Base-by-base conservation (phyloP, 1,284 basidiomycete species). In the Schizopora paradoxa region DNA sequence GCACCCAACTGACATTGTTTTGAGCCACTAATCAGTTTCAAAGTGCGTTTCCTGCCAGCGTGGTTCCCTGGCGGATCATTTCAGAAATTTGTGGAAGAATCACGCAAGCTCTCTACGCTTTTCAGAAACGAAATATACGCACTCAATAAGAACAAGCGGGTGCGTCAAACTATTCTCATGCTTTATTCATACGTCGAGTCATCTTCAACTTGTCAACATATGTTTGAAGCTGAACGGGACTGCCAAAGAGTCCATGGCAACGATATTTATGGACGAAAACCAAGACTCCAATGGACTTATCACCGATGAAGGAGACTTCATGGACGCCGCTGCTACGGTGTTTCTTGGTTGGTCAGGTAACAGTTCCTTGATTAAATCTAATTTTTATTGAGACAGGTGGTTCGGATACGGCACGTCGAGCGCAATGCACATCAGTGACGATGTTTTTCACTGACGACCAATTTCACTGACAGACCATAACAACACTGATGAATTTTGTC, bases 51-150 rank as follows among this genome's bases (percentile, higher is more conserved):
- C 36, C 18, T 53, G 16, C 54, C 55, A 4, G 29, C 23, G 27
- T 56, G 55, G 55, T 41, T 56, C 28, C 54, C 54, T 3, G 53
- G 53, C 19, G 42, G 45, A 13, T 13, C 34, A 6, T 54, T 54
- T 36, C 48, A 52, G 18, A 41, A 35, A 11, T 14, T 42, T 8
- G 45, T 42, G 10, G 40, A 44, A 29, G 22, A 16, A 14, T 36
- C 37, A 2, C 36, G 36, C 11, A 11, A 18, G 18, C 33, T 48
- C 14, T 39, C 41, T n/a, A n/a, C n/a, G n/a, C n/a, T n/a, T n/a
- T n/a, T n/a, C n/a, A n/a, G n/a, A n/a, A n/a, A n/a, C n/a, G n/a
- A n/a, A n/a, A n/a, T n/a, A n/a, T n/a, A n/a, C n/a, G n/a, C n/a
- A n/a, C n/a, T n/a, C n/a, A n/a, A n/a, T n/a, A n/a, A n/a, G n/a